These are phyloP conservation scores for Melampsora abietis-canadensis DNA, from an alignment of 1,284 basidiomycete genomes.

Conservation along the genomic window DNA sequence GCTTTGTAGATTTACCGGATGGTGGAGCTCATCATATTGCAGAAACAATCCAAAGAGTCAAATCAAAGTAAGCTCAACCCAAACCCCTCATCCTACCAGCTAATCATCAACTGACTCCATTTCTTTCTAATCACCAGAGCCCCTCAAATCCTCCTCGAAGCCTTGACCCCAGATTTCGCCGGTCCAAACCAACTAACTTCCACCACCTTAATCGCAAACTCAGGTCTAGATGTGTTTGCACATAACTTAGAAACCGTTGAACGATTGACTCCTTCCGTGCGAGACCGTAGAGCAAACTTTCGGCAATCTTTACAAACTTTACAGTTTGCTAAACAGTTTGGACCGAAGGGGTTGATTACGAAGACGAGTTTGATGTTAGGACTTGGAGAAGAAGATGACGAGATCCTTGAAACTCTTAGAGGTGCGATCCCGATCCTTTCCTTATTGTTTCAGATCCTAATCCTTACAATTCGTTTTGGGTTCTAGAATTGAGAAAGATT, in stretches of 20 bases:
- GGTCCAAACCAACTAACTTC: constrained; percentile 64
- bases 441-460: not conserved
- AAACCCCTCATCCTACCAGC: not conserved
- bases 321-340: constrained; percentile 64
- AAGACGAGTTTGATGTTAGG: constrained; percentile 99
- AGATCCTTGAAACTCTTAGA: constrained; percentile 76
- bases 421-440: constrained; percentile 59
- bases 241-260: constrained; percentile 97
- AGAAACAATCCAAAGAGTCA: constrained; percentile 88
- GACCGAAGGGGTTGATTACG: constrained; percentile 78
- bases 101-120: not conserved
- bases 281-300: constrained; percentile 91
- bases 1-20: constrained; percentile 72
- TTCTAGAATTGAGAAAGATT: constrained; percentile 75
- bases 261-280: constrained; percentile 85
- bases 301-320: constrained; percentile 82
- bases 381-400: constrained; percentile 82
- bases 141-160: constrained; percentile 92
- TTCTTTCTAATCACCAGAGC: constrained; percentile 60
- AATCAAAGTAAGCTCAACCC: constrained; percentile 68
- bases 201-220: constrained; percentile 80
- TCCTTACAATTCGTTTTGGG: not conserved
- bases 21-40: constrained; percentile 93
- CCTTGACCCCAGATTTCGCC: constrained; percentile 90
- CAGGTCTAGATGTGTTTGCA: constrained; percentile 94